Evolutionary conservation across 352 stramenopile species (phyloP).

Genomic region (Globisporangium paddicum): DNA sequence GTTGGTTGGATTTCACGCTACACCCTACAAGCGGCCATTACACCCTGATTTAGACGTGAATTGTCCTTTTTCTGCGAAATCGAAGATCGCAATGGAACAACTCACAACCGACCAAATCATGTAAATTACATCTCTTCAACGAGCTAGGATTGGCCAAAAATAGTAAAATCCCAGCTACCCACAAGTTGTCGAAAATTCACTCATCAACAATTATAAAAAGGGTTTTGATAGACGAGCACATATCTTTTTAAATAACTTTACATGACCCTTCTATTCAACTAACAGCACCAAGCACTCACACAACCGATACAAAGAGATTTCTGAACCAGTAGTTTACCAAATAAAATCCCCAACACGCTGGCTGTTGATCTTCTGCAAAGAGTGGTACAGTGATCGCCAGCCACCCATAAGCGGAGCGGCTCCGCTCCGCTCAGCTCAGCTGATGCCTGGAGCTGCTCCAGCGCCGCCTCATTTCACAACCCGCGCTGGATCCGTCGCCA

Average conservation of each 20-base stretch:
- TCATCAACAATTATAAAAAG: too few species aligned
- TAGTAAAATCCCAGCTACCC: neutral
- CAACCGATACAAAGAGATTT: neutral
- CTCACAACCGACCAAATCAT: neutral
- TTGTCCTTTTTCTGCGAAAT: neutral
- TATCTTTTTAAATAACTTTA: too few species aligned
- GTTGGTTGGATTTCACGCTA: neutral
- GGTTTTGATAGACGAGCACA: too few species aligned
- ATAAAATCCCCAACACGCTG: neutral
- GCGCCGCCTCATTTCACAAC: constrained; percentile 5
- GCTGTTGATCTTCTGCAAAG: neutral
- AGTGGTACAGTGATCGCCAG: constrained; percentile 1
- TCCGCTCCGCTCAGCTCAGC: neutral
- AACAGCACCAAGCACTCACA: too few species aligned
- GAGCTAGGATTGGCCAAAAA: neutral
- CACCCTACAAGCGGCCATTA: neutral
- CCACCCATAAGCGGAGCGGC: neutral
- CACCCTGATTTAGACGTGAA: neutral
- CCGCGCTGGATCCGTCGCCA: constrained; percentile 1
- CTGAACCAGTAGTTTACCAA: neutral
- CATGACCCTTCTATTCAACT: neutral
- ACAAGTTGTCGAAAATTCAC: too few species aligned
- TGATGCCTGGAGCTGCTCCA: neutral
- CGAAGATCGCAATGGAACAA: neutral
- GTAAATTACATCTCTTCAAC: neutral